phyloP scores from a whole-genome alignment of 2,329 filamentous ascomycete species.

The Clarireedia sp. region DNA sequence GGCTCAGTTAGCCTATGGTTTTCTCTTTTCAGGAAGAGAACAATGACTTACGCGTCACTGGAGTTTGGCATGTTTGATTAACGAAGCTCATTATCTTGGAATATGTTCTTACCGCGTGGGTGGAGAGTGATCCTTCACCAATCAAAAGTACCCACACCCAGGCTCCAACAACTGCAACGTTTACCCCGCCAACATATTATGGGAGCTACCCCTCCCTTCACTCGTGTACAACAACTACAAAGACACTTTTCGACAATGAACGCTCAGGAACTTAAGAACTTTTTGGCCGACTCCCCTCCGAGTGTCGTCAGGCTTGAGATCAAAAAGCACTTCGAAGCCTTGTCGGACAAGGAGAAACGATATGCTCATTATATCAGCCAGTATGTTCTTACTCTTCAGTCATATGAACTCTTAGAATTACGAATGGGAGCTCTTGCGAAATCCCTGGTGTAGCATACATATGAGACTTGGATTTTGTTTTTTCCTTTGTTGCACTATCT shows the following conservation, averaged over 20 bases:
- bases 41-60: too few relatives aligned
- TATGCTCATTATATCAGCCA: slow-evolving; percentile 87
- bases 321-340: slow-evolving; percentile 80
- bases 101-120: too few relatives aligned
- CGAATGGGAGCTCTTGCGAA: too few relatives aligned
- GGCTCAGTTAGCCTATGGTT: too few relatives aligned
- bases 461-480: too few relatives aligned
- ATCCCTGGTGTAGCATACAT: too few relatives aligned
- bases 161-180: background rate
- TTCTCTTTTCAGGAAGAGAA: too few relatives aligned
- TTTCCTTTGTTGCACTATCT: background rate
- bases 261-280: slow-evolving; percentile 59
- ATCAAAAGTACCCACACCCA: slow-evolving; percentile 4
- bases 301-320: slow-evolving; percentile 82
- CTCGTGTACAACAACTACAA: slow-evolving; percentile 18
- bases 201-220: slow-evolving; percentile 13
- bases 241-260: slow-evolving; percentile 39
- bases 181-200: background rate
- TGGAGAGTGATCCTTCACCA: background rate
- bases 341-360: slow-evolving; percentile 69
- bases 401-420: background rate
- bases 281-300: slow-evolving; percentile 85
- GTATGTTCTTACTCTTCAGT: slow-evolving; percentile 36
- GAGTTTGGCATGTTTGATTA: too few relatives aligned
- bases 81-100: too few relatives aligned